A percentile compares a stretch with the other conserved stretches of the same genome.
phyloP scores from a whole-genome alignment of 768 basidiomycete genomes.

The Lepiota subincarnata region DNA sequence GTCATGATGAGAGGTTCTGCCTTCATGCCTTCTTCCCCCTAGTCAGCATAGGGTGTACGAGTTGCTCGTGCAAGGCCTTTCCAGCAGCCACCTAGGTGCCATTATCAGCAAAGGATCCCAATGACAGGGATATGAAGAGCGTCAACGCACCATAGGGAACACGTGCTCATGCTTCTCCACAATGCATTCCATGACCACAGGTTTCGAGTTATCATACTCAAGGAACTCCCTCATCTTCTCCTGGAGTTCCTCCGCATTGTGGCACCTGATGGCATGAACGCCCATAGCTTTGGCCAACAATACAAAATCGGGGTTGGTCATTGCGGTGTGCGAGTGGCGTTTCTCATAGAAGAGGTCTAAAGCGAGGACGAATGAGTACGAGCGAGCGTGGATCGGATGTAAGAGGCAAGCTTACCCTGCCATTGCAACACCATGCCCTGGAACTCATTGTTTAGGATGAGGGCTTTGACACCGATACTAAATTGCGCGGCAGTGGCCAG shows the following conservation, averaged over 20 bases:
- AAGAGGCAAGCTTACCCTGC: slow-evolving; percentile 64
- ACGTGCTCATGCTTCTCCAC: slow-evolving; percentile 85
- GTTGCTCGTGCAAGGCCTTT: slow-evolving; percentile 89
- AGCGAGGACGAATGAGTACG: neutral
- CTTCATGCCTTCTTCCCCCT: slow-evolving; percentile 16
- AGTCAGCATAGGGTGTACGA: slow-evolving; percentile 62
- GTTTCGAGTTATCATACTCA: slow-evolving; percentile 84
- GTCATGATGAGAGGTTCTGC: too few relatives aligned
- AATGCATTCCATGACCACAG: slow-evolving; percentile 86
- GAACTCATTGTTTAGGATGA: slow-evolving; percentile 94
- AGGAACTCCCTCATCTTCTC: slow-evolving; percentile 99
- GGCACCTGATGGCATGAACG: slow-evolving; percentile 84
- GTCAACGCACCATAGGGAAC: slow-evolving; percentile 71
- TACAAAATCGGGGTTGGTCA: slow-evolving; percentile 96
- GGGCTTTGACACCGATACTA: slow-evolving; percentile 91
- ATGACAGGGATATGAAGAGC: slow-evolving; percentile 5
- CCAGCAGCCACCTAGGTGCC: slow-evolving; percentile 74
- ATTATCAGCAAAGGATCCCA: neutral
- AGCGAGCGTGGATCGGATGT: slow-evolving; percentile 9
- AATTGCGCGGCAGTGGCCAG: slow-evolving; percentile 90
- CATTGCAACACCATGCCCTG: slow-evolving; percentile 99
- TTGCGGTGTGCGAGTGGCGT: slow-evolving; percentile 94
- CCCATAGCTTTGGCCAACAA: slow-evolving; percentile 87
- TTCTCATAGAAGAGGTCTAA: slow-evolving; percentile 91
- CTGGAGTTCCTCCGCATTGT: slow-evolving; percentile 69